Percentiles rank a stretch among this genome's conserved stretches.
These are phyloP conservation scores for Syzygium aqueum DNA, from an alignment of 345 rosid species.

Conservation along the genomic window DNA sequence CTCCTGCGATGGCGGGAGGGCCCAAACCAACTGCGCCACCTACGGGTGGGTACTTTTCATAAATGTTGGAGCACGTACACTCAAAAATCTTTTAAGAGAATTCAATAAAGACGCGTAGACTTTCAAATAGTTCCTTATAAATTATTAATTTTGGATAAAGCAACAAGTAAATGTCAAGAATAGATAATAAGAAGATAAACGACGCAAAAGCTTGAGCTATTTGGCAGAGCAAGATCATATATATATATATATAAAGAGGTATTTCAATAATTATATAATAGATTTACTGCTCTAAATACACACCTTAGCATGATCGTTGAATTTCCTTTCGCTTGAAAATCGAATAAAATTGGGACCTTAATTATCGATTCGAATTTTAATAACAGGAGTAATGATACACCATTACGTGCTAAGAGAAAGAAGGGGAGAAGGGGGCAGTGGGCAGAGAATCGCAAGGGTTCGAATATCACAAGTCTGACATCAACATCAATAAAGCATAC, in stretches of 20 bases:
- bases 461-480: background rate
- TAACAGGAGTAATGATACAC: background rate
- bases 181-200: too few species aligned
- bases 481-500: background rate
- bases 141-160: too few species aligned
- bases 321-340: background rate
- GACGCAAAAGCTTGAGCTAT: background rate
- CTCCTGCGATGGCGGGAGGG: too few species aligned
- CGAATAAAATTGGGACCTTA: background rate
- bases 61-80: background rate
- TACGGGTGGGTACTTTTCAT: too few species aligned
- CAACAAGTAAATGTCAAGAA: background rate
- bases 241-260: too few species aligned
- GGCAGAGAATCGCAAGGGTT: background rate
- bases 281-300: fast-evolving
- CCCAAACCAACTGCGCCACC: too few species aligned
- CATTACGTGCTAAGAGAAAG: background rate
- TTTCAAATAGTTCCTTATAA: background rate
- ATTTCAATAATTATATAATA: too few species aligned
- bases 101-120: background rate
- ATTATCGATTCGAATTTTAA: background rate
- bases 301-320: background rate
- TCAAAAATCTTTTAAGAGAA: background rate
- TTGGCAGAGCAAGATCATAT: background rate
- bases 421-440: background rate